Base-by-base conservation (phyloP, 164 flowering plant genomes). In the Pachysandra terminalis region DNA sequence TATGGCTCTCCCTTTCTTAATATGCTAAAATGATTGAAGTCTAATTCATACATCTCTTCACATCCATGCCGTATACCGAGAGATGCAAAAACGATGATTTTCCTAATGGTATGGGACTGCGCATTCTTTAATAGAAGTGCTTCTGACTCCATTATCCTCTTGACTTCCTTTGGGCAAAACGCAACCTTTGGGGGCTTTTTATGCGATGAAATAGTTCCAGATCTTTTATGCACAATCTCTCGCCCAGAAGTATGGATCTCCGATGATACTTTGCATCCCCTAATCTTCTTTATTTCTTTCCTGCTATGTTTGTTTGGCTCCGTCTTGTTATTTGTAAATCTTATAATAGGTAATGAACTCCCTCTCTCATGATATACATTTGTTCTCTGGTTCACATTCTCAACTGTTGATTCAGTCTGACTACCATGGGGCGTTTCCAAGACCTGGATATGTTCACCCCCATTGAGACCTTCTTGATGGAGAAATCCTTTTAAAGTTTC, bases 51-150 rank as follows among this genome's bases (percentile, higher is more conserved):
- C 77, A 83, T 74, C 72, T 83, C 89, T 71, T 85, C 89, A 73
- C 89, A 81, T 10, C 89, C 89, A 76, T 83, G 87, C 67, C 83
- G 76, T 65, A 79, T 80, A 27, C 89, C 87, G 48, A 85, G 83
- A 63, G 83, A 79, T 59, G 89, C 81, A 71, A 85, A 85, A 61
- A 85, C 84, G 32, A 85, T 72, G 62, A 85, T 85, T 65, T 85
- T 85, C 59, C 89, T 81, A 21, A 85, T 77, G 49, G 85, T 83
- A 61, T 85, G 89, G 15, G 85, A 71, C 68, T 83, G 86, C 66
- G 86, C 88, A 75, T 83, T 81, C 67, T 76, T 78, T 52, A 66
- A 21, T 56, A 27, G 23, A 26, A 83, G 81, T n/a, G 21, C 75
- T 40, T 81, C 78, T 5, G 82, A 78, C 22, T 70, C 84, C n/a